A percentile compares a stretch with the other conserved stretches of the same genome.
Evolutionary conservation across 305 asterid genomes (phyloP).

Genomic region (Solanum hybrid): DNA sequence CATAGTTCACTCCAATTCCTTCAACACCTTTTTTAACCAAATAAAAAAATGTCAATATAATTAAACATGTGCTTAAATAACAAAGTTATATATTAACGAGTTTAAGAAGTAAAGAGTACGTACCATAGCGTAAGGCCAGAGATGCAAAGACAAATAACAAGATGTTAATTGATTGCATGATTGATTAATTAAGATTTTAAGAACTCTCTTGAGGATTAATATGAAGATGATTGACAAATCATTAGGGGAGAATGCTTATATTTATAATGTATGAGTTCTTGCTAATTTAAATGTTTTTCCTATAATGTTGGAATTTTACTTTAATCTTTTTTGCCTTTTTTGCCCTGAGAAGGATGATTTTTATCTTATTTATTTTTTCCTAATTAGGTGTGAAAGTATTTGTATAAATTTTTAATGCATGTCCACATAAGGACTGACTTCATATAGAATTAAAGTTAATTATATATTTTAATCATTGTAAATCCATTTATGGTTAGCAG

Average conservation of each 20-base stretch:
- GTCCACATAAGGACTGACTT: neutral
- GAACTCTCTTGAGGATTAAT: neutral
- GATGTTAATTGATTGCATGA: neutral
- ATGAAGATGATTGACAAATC: neutral
- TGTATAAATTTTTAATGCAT: neutral
- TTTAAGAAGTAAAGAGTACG: neutral
- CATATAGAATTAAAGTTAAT: neutral
- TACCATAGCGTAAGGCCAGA: neutral
- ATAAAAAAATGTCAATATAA: neutral
- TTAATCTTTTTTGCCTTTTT: neutral
- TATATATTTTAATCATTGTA: no score
- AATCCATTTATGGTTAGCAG: no score
- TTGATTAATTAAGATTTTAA: neutral
- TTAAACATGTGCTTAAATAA: neutral
- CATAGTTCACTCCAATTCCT: constrained; percentile 30
- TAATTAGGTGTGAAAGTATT: neutral
- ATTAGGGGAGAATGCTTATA: neutral
- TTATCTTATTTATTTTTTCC: neutral
- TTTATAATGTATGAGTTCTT: neutral
- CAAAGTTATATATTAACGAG: neutral
- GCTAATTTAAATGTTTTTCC: neutral
- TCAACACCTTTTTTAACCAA: constrained; percentile 12
- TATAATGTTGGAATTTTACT: neutral
- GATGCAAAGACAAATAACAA: neutral
- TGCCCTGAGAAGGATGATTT: neutral